These are phyloP conservation scores for Polytrichum formosum DNA, from an alignment of 225 moss, liverwort and hornwort species.

Conservation along the genomic window DNA sequence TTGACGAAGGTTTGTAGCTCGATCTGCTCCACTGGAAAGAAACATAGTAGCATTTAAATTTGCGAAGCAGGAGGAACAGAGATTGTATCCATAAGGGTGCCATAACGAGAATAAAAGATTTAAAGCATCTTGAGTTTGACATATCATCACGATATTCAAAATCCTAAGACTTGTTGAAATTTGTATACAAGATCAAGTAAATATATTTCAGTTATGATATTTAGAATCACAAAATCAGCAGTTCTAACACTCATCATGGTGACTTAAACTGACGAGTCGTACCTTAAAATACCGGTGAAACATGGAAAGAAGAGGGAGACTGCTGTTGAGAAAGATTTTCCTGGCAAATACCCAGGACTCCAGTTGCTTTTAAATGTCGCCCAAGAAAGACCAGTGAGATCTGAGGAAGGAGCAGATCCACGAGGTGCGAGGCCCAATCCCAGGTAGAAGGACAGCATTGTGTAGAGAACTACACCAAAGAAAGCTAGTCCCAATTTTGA, in stretches of 20 bases:
- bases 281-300: constrained; percentile 76
- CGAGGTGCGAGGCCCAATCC: constrained; percentile 59
- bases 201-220: too few relatives aligned
- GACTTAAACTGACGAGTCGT: not conserved
- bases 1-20: constrained; percentile 54
- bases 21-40: constrained; percentile 55
- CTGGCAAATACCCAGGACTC: constrained; percentile 44
- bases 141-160: too few relatives aligned
- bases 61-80: too few relatives aligned
- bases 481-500: constrained; percentile 63
- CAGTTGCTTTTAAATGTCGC: constrained; percentile 60
- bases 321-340: constrained; percentile 52
- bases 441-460: constrained; percentile 62
- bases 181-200: too few relatives aligned
- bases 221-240: too few relatives aligned
- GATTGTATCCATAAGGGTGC: too few relatives aligned
- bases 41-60: not conserved
- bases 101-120: too few relatives aligned
- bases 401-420: constrained; percentile 25
- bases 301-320: constrained; percentile 71
- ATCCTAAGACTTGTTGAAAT: too few relatives aligned
- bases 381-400: constrained; percentile 69
- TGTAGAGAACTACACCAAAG: constrained; percentile 54
- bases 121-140: too few relatives aligned
- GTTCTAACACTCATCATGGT: too few relatives aligned